Percentiles rank a stretch among this genome's conserved stretches.
Conservation (phyloP, 768 basidiomycete genomes). For the Panaeolus cyanescens region DNA sequence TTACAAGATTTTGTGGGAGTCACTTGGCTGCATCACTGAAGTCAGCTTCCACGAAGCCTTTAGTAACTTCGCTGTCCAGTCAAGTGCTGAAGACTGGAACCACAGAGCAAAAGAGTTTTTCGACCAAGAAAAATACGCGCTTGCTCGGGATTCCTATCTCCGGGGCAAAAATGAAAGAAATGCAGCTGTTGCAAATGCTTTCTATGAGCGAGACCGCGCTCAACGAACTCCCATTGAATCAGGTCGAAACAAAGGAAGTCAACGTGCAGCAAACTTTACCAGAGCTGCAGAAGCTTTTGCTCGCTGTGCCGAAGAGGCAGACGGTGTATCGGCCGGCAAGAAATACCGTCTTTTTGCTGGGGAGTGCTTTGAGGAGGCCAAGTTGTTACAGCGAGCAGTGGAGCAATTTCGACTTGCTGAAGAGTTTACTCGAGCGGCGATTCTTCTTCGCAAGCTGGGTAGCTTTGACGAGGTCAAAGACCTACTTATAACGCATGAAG, state of each 20-base stretch:
- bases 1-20: conserved; percentile 53
- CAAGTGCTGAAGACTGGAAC: conserved; percentile 44
- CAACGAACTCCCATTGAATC: conserved; percentile 26
- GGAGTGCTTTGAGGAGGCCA: conserved; percentile 45
- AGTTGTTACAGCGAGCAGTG: conserved; percentile 44
- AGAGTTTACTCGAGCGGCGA: conserved; percentile 45
- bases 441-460: conserved; percentile 48
- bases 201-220: conserved; percentile 54
- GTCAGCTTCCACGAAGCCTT: conserved; percentile 49
- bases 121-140: conserved; percentile 44
- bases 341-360: conserved; percentile 44
- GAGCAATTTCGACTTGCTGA: conserved; percentile 39
- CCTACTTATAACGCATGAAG: conserved; percentile 38
- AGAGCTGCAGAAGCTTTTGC: conserved; percentile 53
- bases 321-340: conserved; percentile 21
- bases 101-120: conserved; percentile 35
- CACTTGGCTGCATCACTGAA: conserved; percentile 41
- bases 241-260: conserved; percentile 17
- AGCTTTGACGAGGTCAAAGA: conserved; percentile 55
- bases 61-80: conserved; percentile 56
- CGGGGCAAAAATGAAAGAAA: conserved; percentile 42
- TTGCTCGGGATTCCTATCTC: conserved; percentile 40
- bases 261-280: conserved; percentile 35
- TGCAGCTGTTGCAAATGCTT: conserved; percentile 50
- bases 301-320: conserved; percentile 34